Percentiles rank a stretch among this genome's conserved stretches.
phyloP scores from a whole-genome alignment of 1,139 yeast genomes.

The Zygotorulaspora mrakii region DNA sequence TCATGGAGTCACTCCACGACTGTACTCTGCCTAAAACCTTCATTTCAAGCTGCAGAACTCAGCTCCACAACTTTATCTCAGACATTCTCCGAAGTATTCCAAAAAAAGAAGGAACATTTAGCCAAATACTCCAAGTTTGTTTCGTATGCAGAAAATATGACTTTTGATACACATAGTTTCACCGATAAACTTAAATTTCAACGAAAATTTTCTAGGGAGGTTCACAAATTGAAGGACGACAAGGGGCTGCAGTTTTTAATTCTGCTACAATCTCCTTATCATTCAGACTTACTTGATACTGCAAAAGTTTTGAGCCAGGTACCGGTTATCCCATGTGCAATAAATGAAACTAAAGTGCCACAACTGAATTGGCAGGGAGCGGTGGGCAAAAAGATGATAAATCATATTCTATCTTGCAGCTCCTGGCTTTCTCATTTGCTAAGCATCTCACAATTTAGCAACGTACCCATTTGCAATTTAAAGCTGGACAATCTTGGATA shows the following conservation, averaged over 20 bases:
- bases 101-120: constrained; percentile 47
- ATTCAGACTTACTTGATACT: constrained; percentile 43
- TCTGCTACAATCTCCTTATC: constrained; percentile 69
- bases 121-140: constrained; percentile 45
- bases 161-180: constrained; percentile 52
- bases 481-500: constrained; percentile 72
- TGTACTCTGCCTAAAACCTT: constrained; percentile 66
- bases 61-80: constrained; percentile 49
- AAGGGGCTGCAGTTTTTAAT: constrained; percentile 64
- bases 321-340: constrained; percentile 62
- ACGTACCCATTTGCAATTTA: constrained; percentile 82
- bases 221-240: constrained; percentile 61
- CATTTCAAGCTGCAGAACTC: constrained; percentile 63
- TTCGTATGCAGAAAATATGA: constrained; percentile 49
- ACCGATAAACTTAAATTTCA: constrained; percentile 49
- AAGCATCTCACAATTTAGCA: constrained; percentile 64
- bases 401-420: constrained; percentile 70
- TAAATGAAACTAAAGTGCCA: constrained; percentile 58
- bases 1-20: constrained; percentile 57
- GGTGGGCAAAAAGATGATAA: constrained; percentile 62
- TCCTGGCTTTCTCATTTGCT: constrained; percentile 70
- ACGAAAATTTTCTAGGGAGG: constrained; percentile 50
- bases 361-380: constrained; percentile 84
- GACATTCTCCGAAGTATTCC: constrained; percentile 52
- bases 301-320: constrained; percentile 50